Percentiles rank a stretch among this genome's conserved stretches.
Conservation (phyloP, 257 asterid genomes). For the Avicennia marina region DNA sequence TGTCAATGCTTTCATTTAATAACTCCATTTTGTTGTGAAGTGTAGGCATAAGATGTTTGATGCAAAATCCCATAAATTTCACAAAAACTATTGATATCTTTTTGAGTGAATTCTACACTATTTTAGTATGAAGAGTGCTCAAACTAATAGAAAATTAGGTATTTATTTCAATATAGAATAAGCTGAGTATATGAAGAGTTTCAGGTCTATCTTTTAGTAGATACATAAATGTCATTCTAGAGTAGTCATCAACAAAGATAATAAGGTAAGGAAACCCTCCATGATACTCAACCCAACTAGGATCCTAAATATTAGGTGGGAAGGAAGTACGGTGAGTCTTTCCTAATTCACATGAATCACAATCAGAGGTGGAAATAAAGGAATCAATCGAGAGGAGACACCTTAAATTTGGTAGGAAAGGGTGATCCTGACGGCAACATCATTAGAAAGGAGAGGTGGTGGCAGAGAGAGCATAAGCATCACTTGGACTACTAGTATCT, state of each 20-base stretch:
- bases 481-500: too few relatives aligned
- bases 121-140: background rate
- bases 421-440: too few relatives aligned
- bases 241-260: background rate
- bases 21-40: background rate
- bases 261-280: background rate
- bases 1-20: background rate
- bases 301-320: background rate
- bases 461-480: too few relatives aligned
- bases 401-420: too few relatives aligned
- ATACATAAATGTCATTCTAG: background rate
- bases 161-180: background rate
- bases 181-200: background rate
- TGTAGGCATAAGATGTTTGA: background rate
- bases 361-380: too few relatives aligned
- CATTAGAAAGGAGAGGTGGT: too few relatives aligned
- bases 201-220: background rate
- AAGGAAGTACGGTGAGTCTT: too few relatives aligned
- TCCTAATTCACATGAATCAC: too few relatives aligned
- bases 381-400: too few relatives aligned
- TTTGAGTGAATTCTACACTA: background rate
- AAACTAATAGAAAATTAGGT: background rate
- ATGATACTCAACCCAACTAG: background rate
- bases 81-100: background rate
- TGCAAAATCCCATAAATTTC: background rate